Percentiles rank a stretch among this genome's conserved stretches.
These are phyloP conservation scores for Capsella bursapastoris DNA, from an alignment of 345 rosid species.

Conservation along the genomic window DNA sequence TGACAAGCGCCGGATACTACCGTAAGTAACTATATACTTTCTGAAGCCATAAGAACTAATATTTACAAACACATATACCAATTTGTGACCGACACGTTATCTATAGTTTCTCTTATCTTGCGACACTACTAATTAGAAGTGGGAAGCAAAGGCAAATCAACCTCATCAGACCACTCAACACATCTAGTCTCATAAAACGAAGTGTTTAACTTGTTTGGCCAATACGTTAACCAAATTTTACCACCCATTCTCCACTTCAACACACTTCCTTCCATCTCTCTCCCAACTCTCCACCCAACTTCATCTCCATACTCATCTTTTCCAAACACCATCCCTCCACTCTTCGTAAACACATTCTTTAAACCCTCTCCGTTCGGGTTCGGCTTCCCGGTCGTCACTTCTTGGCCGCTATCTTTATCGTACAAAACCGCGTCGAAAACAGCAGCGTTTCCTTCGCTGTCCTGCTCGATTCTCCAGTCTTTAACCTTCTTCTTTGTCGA, in stretches of 20 bases:
- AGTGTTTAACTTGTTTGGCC: constrained; percentile 61
- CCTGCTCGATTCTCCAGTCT: constrained; percentile 87
- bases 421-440: constrained; percentile 72
- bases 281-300: constrained; percentile 79
- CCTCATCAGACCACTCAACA: constrained; percentile 87
- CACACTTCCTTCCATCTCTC: constrained; percentile 93
- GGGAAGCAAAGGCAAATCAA: constrained; percentile 79
- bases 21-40: too few relatives aligned
- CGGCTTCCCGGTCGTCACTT: constrained; percentile 46
- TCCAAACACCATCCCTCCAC: constrained; percentile 76
- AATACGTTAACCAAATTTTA: constrained; percentile 74
- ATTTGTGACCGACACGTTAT: not conserved
- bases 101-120: not conserved
- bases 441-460: constrained; percentile 75
- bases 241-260: constrained; percentile 90
- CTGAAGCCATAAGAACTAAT: not conserved
- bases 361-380: constrained; percentile 42
- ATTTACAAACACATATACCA: constrained; percentile 21
- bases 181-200: constrained; percentile 71
- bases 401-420: constrained; percentile 57
- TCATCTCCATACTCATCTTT: constrained; percentile 75
- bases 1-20: too few relatives aligned
- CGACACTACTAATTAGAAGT: constrained; percentile 22
- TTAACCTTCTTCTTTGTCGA: constrained; percentile 57
- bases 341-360: constrained; percentile 63